Evolutionary conservation across 192 early-diverging fungal species (phyloP).

Genomic region (Tieghemiomyces parasiticus): DNA sequence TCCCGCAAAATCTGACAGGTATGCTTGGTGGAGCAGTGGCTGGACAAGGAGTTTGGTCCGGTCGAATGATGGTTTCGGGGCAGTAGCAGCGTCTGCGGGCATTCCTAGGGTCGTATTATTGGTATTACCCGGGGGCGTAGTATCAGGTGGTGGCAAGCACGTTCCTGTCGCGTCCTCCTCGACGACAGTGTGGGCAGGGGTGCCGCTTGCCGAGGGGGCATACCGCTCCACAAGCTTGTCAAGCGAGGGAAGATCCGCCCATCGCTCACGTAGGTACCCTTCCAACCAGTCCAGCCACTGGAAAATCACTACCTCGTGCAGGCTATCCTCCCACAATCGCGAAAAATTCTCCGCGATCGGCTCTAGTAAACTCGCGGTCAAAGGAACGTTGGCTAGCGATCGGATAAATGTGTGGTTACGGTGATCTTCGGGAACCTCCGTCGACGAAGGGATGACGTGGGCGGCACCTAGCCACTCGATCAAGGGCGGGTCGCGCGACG

Average conservation of each 20-base stretch:
- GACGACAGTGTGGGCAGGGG: too few species aligned
- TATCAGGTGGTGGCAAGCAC: too few species aligned
- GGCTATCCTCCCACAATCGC: slow-evolving; percentile 13
- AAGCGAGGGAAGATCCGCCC: not conserved
- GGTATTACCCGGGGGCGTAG: too few species aligned
- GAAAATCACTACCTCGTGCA: slow-evolving; percentile 17
- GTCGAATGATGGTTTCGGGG: not conserved
- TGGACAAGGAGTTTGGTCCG: slow-evolving; percentile 7
- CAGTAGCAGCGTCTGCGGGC: not conserved
- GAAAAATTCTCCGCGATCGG: slow-evolving; percentile 20
- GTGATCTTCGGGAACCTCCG: too few species aligned
- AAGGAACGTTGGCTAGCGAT: slow-evolving; percentile 3
- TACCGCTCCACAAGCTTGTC: not conserved
- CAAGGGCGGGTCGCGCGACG: slow-evolving; percentile 19
- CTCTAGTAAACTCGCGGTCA: slow-evolving; percentile 13
- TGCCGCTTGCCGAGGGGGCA: not conserved
- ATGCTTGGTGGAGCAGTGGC: slow-evolving; percentile 8
- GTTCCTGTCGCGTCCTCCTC: too few species aligned
- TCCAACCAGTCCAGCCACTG: slow-evolving; percentile 25
- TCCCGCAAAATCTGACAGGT: not conserved
- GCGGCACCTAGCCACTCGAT: slow-evolving; percentile 25
- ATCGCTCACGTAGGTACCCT: slow-evolving; percentile 16
- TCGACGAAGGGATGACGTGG: not conserved
- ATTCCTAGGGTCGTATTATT: not conserved
- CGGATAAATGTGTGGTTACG: too few species aligned